phyloP scores from a whole-genome alignment of 805 yeast species.

The Metschnikowia noctiluminum region DNA sequence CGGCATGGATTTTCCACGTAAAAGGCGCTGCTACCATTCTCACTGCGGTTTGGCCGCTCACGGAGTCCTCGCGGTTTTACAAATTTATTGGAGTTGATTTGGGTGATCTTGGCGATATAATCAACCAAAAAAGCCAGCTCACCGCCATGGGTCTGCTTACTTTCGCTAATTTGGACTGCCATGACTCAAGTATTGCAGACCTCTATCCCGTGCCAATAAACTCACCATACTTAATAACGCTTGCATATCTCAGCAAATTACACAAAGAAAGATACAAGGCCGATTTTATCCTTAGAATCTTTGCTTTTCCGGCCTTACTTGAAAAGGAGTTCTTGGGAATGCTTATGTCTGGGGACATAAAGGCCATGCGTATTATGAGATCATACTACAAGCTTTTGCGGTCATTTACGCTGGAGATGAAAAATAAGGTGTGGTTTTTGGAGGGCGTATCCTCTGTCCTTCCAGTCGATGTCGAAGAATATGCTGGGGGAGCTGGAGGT shows the following conservation, averaged over 20 bases:
- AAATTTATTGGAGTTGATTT: conserved; percentile 76
- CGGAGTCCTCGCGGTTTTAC: conserved; percentile 41
- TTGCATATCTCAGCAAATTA: conserved; percentile 80
- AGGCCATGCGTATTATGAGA: conserved; percentile 89
- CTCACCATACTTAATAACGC: conserved; percentile 84
- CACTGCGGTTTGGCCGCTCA: conserved; percentile 93
- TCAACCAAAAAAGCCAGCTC: conserved; percentile 35
- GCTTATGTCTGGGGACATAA: conserved; percentile 77
- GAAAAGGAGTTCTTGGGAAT: conserved; percentile 76
- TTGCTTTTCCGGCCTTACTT: conserved; percentile 89
- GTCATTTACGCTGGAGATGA: conserved; percentile 80
- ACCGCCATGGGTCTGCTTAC: conserved; percentile 20
- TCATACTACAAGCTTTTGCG: conserved; percentile 80
- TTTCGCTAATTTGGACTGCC: conserved; percentile 67
- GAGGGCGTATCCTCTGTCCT: conserved; percentile 80
- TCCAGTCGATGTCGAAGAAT: conserved; percentile 89
- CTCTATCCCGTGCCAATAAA: conserved; percentile 79
- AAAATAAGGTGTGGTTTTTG: conserved; percentile 87
- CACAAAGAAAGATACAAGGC: conserved; percentile 79
- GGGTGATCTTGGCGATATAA: conserved; percentile 81
- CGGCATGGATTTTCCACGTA: conserved; percentile 96
- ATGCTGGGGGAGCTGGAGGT: conserved; percentile 83
- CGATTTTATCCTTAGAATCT: conserved; percentile 81
- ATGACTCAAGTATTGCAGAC: conserved; percentile 81
- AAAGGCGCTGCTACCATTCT: conserved; percentile 95